Evolutionary conservation across 805 yeast species (phyloP), one percentile per base, ranked within the genome.

Genomic region (Wickerhamiella sorbophila): DNA sequence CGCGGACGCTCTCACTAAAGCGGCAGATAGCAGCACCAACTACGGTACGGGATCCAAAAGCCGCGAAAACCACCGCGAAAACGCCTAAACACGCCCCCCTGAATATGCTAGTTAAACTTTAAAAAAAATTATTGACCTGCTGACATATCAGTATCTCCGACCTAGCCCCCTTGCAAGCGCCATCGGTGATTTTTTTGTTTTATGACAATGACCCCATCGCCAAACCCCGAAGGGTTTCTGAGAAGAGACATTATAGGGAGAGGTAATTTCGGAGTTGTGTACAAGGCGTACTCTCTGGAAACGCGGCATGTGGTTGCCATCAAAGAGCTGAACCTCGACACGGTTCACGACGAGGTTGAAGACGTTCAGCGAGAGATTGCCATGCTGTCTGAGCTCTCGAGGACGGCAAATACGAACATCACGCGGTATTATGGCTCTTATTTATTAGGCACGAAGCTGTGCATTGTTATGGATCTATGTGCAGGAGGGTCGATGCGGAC

Each of bases 401-500:
- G 75, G 42, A 46, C 53, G 9, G 65, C 61, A 33, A 82, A 81
- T 15, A 91, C 93, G n/a, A 91, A 91, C 53, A 84, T 91, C 41
- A 86, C 95, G 2, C 87, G 80, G 48, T 91, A 91, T 61, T 83
- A 81, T 56, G 96, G 95, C 0, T 80, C 94, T 0, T 79, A 80
- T 49, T 62, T 93, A 22, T 75, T 77, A 47, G 96, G 88, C 38
- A 80, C 95, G n/a, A 79, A 82, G 53, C 67, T 91, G 31, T 91
- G 98, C 97, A 87, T 91, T 58, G 77, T 91, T 44, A 91, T 91
- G 96, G 99, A 91, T 56, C 75, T 82, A 55, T 88, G 97, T 61
- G 91, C 94, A 1, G 99, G 98, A 14, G 99, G 99, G 0, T 81
- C 94, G 1, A 74, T 84, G 43, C 70, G 98, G 48, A 83, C 95